Conservation (phyloP, 306 rosid genomes). For the Parietaria judaica region DNA sequence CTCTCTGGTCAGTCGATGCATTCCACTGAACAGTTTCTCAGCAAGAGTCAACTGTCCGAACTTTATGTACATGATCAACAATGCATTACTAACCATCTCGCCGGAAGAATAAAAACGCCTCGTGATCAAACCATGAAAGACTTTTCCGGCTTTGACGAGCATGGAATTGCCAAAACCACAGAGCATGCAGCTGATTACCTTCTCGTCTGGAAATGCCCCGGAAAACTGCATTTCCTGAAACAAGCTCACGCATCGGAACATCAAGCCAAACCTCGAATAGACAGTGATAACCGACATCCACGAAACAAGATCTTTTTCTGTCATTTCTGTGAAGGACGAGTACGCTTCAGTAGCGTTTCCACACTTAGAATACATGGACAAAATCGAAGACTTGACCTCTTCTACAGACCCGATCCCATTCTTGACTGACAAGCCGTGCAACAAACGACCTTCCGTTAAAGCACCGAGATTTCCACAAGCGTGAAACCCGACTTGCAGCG, state of each 20-base stretch:
- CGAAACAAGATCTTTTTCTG: constrained; percentile 47
- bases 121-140: constrained; percentile 52
- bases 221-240: constrained; percentile 46
- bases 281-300: constrained; percentile 59
- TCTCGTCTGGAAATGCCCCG: constrained; percentile 45
- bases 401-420: constrained; percentile 42
- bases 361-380: constrained; percentile 63
- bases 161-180: constrained; percentile 47
- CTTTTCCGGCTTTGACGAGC: constrained; percentile 40
- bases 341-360: constrained; percentile 49
- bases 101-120: constrained; percentile 29
- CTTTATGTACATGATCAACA: constrained; percentile 65
- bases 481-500: constrained; percentile 66
- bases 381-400: constrained; percentile 41
- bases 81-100: constrained; percentile 34
- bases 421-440: constrained; percentile 52
- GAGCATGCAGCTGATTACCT: constrained; percentile 52
- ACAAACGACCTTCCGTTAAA: constrained; percentile 50
- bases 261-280: constrained; percentile 55
- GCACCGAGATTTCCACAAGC: constrained; percentile 61
- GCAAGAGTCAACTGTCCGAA: constrained; percentile 47
- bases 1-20: constrained; percentile 26
- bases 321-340: constrained; percentile 37
- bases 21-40: constrained; percentile 38
- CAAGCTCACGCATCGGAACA: constrained; percentile 39